Base-by-base conservation (phyloP, 805 yeast genomes). In the Saccharomyces paradoxus region DNA sequence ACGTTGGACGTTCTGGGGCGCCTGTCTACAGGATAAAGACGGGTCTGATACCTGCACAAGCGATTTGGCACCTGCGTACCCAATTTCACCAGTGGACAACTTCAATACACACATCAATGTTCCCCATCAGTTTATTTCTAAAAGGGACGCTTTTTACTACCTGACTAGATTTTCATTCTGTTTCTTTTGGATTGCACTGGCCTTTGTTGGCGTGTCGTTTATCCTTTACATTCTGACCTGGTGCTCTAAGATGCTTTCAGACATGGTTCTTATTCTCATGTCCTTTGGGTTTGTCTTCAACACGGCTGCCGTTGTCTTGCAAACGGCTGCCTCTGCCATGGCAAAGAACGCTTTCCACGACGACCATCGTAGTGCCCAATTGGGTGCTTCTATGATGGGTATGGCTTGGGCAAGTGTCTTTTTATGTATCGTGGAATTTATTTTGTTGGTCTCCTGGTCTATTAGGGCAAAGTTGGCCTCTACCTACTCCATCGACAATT, bases 1-100 rank as follows among this genome's bases (percentile, higher is more conserved):
- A n/a, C 82, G 87, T 63, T 87, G 91, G 91, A 85, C 91, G 1
- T 86, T 81, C 74, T 87, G 92, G 92, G 91, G 92, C 61, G 77
- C 85, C 49, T 83, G 89, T 69, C 24, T 37, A 8, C 57, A 53
- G 52, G 51, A 50, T 50, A 32, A 32, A 9, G 59, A 63, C 30
- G 64, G 60, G 58, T 28, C 27, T n/a, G 60, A 60, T 3, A 41
- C 51, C 46, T 63, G 67, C 37, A 57, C 59, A 27, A 13, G 27
- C 1, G 46, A 62, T 29, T 67, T 77, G 48, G 81, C 82, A 13
- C 89, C 94, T 29, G 92, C 85, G 50, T 79, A 75, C 63, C 89
- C 94, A 53, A 70, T 87, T 54, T 85, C 91, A 8, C 92, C 92
- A 32, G 78, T 72, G 46, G 90, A 87, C 68, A 87, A 87, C 72